Percentiles rank a stretch among this genome's conserved stretches.
Evolutionary conservation across 2,329 filamentous ascomycete species (phyloP).

Genomic region (Fusarium musae): DNA sequence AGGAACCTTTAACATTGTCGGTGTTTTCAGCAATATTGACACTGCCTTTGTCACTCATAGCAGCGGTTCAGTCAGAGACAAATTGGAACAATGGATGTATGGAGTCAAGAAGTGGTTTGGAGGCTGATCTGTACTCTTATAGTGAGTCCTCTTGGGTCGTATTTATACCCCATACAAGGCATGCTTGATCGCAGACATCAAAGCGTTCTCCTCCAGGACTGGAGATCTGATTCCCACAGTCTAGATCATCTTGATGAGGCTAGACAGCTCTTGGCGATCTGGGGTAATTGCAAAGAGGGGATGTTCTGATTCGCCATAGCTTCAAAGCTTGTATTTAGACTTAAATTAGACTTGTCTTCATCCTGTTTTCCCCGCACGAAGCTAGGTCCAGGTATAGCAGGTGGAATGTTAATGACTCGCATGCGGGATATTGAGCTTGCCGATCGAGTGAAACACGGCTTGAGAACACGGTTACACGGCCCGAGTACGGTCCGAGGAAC

Average conservation of each 20-base stretch:
- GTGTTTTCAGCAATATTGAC: neutral
- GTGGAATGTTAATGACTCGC: neutral
- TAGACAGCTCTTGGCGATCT: neutral
- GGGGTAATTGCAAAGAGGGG: neutral
- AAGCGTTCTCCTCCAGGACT: neutral
- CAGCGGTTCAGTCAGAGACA: neutral
- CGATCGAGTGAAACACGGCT: neutral
- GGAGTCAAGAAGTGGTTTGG: neutral
- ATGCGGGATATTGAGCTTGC: too few relatives aligned
- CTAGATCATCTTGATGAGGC: neutral
- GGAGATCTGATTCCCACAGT: neutral
- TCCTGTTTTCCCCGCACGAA: neutral
- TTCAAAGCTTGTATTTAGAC: neutral
- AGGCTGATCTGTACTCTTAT: accelerated
- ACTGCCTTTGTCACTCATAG: neutral
- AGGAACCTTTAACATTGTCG: neutral
- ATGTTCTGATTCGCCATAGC: neutral
- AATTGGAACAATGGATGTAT: neutral
- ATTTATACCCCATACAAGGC: neutral
- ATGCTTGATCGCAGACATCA: neutral
- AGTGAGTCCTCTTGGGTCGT: neutral
- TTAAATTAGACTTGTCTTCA: neutral
- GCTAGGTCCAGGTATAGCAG: neutral
- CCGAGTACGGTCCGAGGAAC: neutral
- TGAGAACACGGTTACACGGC: neutral